Evolutionary conservation across 1,284 basidiomycete genomes (phyloP).

Genomic region (Cutaneotrichosporon sp.): DNA sequence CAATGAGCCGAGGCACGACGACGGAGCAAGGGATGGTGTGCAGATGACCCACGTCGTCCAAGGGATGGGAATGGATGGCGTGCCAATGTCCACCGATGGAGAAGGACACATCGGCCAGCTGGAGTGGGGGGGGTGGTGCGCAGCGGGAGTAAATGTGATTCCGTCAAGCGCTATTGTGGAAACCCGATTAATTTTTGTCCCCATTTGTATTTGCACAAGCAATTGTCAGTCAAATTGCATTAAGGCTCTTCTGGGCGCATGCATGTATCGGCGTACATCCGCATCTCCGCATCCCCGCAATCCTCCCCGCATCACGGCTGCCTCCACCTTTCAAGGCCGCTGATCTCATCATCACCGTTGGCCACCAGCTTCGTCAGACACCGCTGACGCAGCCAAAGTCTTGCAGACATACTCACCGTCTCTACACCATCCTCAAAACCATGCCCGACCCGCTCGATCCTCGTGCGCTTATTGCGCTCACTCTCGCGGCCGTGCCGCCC

Average conservation of each 20-base stretch:
- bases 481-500: constrained; percentile 25
- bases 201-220: no score
- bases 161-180: no score
- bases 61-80: constrained; percentile 2
- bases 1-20: not conserved
- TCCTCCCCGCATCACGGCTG: not conserved
- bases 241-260: no score
- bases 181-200: no score
- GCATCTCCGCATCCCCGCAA: not conserved
- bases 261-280: no score
- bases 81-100: not conserved
- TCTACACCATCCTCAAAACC: not conserved
- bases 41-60: not conserved
- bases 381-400: not conserved
- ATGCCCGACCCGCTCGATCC: constrained; percentile 35
- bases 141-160: no score
- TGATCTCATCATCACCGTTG: no score
- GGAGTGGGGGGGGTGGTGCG: no score
- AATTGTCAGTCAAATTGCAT: no score
- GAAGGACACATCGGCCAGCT: not conserved
- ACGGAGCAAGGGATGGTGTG: not conserved
- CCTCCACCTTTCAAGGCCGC: no score
- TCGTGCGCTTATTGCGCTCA: constrained; percentile 18
- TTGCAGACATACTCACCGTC: not conserved
- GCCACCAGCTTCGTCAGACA: not conserved